A percentile compares a stretch with the other conserved stretches of the same genome.
phyloP scores from a whole-genome alignment of 2,329 filamentous ascomycete genomes.

The Neonectria hederae region DNA sequence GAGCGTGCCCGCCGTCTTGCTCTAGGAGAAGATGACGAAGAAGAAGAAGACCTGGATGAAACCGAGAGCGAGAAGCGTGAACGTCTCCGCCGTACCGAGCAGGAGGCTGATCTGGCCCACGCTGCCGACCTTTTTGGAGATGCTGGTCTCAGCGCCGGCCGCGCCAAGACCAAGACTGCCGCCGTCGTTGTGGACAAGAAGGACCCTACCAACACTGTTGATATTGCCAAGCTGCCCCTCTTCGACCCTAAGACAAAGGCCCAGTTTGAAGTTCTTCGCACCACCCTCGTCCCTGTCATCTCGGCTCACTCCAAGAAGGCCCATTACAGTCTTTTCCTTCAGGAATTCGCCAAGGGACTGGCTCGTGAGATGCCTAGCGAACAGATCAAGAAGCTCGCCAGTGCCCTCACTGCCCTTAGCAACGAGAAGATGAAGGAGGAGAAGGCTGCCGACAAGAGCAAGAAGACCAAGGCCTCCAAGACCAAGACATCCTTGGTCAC shows the following conservation, averaged over 20 bases:
- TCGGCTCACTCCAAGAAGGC: constrained; percentile 82
- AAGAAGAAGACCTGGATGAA: constrained; percentile 75
- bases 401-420: constrained; percentile 83
- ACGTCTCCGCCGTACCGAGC: constrained; percentile 80
- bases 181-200: constrained; percentile 74
- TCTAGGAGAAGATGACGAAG: constrained; percentile 65
- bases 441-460: constrained; percentile 92
- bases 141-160: constrained; percentile 72
- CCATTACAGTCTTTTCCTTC: constrained; percentile 88
- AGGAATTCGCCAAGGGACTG: constrained; percentile 89
- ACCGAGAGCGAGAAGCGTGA: constrained; percentile 77
- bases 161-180: constrained; percentile 72
- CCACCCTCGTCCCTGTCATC: constrained; percentile 82
- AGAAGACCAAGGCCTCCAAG: constrained; percentile 98
- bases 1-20: constrained; percentile 63
- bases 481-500: constrained; percentile 87
- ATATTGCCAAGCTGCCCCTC: constrained; percentile 80
- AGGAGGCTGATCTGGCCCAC: constrained; percentile 88
- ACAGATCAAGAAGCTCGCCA: constrained; percentile 96
- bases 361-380: constrained; percentile 88
- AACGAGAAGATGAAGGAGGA: constrained; percentile 99
- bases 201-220: constrained; percentile 81
- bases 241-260: constrained; percentile 91
- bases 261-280: constrained; percentile 83
- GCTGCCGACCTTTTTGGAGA: constrained; percentile 90